Evolutionary conservation across 768 basidiomycete species (phyloP).

Genomic region (Astraeus odoratus): DNA sequence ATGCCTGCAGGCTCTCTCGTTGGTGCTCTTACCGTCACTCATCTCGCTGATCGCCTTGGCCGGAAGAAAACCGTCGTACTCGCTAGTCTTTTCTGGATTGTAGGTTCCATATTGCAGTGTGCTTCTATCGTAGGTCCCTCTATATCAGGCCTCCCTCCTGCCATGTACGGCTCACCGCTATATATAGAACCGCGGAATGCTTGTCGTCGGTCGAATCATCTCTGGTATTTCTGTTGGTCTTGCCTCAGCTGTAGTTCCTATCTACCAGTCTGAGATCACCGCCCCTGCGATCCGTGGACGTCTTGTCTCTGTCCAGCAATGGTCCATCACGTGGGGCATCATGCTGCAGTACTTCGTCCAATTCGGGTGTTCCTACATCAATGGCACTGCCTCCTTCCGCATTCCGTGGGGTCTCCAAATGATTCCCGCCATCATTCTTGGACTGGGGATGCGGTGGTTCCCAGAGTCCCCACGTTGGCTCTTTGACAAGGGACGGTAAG

Average conservation of each 20-base stretch:
- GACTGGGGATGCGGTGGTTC: constrained; percentile 59
- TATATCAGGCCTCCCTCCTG: neutral
- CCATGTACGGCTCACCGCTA: neutral
- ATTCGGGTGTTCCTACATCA: constrained; percentile 63
- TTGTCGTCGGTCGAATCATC: constrained; percentile 63
- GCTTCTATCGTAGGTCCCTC: constrained; percentile 36
- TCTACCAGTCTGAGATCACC: constrained; percentile 74
- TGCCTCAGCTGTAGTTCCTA: constrained; percentile 58
- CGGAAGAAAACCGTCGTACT: constrained; percentile 62
- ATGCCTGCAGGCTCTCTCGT: constrained; percentile 70
- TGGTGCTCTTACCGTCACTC: constrained; percentile 56
- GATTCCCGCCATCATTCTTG: constrained; percentile 69
- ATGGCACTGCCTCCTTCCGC: constrained; percentile 66
- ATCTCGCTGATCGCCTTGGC: constrained; percentile 58
- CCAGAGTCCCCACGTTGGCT: constrained; percentile 71
- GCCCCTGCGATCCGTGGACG: constrained; percentile 66
- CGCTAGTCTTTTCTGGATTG: constrained; percentile 63
- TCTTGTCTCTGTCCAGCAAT: constrained; percentile 73
- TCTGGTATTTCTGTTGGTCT: constrained; percentile 64
- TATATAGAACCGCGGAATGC: constrained; percentile 61
- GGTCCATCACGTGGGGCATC: constrained; percentile 77
- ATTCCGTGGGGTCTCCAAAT: constrained; percentile 77
- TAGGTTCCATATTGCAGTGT: constrained; percentile 68
- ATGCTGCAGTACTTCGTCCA: constrained; percentile 70
- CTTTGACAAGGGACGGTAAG: constrained; percentile 50